Evolutionary conservation across 1,284 basidiomycete genomes (phyloP).

Genomic region (Marasmius tenuissimus): DNA sequence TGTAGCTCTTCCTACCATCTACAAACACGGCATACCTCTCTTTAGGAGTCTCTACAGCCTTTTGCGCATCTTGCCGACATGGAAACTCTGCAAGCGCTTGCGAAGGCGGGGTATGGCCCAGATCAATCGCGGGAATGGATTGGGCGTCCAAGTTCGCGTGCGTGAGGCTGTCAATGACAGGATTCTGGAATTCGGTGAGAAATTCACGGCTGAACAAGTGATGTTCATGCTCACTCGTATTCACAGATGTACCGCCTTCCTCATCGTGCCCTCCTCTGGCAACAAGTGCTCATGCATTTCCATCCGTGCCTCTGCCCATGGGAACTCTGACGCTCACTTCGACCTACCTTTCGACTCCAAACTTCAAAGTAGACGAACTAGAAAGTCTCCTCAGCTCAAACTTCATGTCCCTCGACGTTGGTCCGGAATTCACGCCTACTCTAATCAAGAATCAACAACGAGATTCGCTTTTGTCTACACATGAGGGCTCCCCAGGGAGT

Average conservation of each 20-base stretch:
- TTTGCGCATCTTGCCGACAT: slow-evolving; percentile 68
- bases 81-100: slow-evolving; percentile 67
- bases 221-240: not conserved
- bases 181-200: slow-evolving; percentile 1
- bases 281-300: slow-evolving; percentile 56
- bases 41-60: slow-evolving; percentile 75
- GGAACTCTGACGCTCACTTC: slow-evolving; percentile 61
- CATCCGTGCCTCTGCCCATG: slow-evolving; percentile 64
- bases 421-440: slow-evolving; percentile 49
- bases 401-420: slow-evolving; percentile 62
- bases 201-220: not conserved
- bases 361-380: slow-evolving; percentile 71
- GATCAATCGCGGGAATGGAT: slow-evolving; percentile 39
- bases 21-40: slow-evolving; percentile 79
- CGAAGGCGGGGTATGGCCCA: slow-evolving; percentile 37
- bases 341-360: slow-evolving; percentile 63
- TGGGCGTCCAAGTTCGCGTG: slow-evolving; percentile 57
- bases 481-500: slow-evolving; percentile 39
- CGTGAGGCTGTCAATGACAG: slow-evolving; percentile 16
- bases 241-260: slow-evolving; percentile 40
- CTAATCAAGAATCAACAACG: slow-evolving; percentile 53
- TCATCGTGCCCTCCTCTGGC: slow-evolving; percentile 37
- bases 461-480: slow-evolving; percentile 36
- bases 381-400: slow-evolving; percentile 71
- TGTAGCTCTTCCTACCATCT: slow-evolving; percentile 60